These are phyloP conservation scores for Chlamydomonas urium DNA, from an alignment of 139 green algal species.

Conservation along the genomic window DNA sequence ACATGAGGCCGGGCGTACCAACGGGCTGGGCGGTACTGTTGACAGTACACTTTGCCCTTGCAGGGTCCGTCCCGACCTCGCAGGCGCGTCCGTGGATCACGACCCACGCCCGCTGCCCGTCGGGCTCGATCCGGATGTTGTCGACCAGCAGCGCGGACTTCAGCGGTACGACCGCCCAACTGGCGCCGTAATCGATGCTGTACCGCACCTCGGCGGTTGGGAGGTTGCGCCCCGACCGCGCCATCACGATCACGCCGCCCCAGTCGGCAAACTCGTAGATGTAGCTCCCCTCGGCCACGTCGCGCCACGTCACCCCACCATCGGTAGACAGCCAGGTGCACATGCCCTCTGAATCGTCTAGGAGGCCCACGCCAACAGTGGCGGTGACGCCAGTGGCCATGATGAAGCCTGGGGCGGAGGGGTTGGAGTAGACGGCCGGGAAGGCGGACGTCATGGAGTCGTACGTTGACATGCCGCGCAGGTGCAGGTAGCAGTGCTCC, in stretches of 20 bases:
- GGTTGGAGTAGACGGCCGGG: conserved; percentile 82
- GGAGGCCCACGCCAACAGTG: conserved; percentile 31
- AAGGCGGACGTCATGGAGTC: conserved; percentile 29
- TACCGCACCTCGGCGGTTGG: conserved; percentile 54
- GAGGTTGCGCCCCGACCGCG: conserved; percentile 4
- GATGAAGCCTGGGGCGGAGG: conserved; percentile 77
- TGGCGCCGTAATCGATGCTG: conserved; percentile 76
- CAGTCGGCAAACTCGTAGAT: conserved; percentile 93
- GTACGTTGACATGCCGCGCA: conserved; percentile 70
- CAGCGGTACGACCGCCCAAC: conserved; percentile 78
- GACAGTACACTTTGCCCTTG: conserved; percentile 56
- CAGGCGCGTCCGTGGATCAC: conserved; percentile 81
- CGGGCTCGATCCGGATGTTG: conserved; percentile 87
- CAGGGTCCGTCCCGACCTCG: conserved; percentile 33
- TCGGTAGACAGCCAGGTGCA: conserved; percentile 87
- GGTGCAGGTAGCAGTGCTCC: conserved; percentile 57
- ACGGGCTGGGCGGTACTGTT: background rate
- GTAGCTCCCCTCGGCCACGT: conserved; percentile 69
- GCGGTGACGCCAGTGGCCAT: conserved; percentile 85
- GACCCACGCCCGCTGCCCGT: conserved; percentile 64
- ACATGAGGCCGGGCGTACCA: conserved; percentile 46
- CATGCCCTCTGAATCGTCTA: conserved; percentile 37
- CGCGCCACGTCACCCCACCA: conserved; percentile 82
- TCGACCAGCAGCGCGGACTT: conserved; percentile 68
- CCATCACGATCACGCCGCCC: conserved; percentile 85